Evolutionary conservation across 257 asterid genomes (phyloP).

Genomic region (Galeopsis tetrahit): DNA sequence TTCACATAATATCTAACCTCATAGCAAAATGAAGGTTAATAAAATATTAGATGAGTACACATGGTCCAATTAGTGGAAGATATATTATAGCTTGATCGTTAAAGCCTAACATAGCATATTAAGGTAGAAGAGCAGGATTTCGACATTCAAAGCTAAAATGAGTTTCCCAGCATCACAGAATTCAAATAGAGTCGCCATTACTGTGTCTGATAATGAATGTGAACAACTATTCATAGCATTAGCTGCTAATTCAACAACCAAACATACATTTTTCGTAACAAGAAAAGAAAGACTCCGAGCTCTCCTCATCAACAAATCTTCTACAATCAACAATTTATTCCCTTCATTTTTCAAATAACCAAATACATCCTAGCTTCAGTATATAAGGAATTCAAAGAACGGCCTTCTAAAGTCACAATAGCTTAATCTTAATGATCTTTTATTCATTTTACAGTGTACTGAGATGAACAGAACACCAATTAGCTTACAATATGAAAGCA

Average conservation of each 20-base stretch:
- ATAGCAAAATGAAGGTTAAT: not conserved
- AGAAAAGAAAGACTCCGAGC: constrained; percentile 7
- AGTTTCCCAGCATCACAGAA: not conserved
- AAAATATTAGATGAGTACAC: not conserved
- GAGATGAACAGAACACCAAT: not conserved
- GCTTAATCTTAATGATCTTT: not conserved
- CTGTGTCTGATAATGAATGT: not conserved
- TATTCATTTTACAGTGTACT: not conserved
- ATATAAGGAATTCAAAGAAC: not conserved
- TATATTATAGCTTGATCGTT: not conserved
- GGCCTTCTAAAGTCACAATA: not conserved
- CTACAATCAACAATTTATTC: not conserved
- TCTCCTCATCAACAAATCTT: not conserved
- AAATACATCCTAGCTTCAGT: not conserved
- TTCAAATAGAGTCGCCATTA: not conserved
- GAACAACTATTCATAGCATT: not conserved
- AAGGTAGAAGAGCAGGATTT: not conserved
- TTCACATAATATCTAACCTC: not conserved
- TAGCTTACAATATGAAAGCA: not conserved
- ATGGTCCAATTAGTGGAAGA: not conserved
- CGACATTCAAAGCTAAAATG: not conserved
- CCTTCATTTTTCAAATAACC: constrained; percentile 18
- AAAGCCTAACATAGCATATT: constrained; percentile 11
- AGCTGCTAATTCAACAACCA: not conserved
- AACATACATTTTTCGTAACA: not conserved